Conservation (phyloP, 1,284 basidiomycete species). For the Volvariella surrecta region DNA sequence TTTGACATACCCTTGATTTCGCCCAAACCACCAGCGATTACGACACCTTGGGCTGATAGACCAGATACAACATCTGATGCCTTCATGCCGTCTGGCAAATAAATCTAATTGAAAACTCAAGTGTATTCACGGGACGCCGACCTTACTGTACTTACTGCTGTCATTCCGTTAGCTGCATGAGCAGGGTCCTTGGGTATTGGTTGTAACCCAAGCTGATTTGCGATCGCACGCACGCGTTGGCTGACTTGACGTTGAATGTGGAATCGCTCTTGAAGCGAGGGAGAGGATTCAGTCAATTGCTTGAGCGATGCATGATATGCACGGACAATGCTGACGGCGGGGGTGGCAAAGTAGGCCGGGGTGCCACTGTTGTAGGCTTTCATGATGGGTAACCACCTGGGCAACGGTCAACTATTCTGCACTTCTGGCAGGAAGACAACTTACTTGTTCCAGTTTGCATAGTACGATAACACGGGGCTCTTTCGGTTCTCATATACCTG, state of each 20-base stretch:
- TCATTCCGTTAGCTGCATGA: constrained; percentile 78
- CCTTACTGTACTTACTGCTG: constrained; percentile 38
- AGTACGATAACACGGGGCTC: constrained; percentile 68
- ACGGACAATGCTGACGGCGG: constrained; percentile 82
- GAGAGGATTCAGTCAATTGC: constrained; percentile 48
- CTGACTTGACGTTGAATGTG: constrained; percentile 61
- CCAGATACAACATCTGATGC: constrained; percentile 62
- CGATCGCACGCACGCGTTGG: constrained; percentile 57
- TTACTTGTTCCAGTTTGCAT: constrained; percentile 75
- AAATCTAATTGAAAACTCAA: constrained; percentile 30
- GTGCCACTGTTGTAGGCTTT: constrained; percentile 61
- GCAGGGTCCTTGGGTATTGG: constrained; percentile 48
- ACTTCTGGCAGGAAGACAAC: constrained; percentile 6
- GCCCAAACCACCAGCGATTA: constrained; percentile 80
- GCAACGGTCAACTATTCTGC: background rate
- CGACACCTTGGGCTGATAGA: constrained; percentile 56
- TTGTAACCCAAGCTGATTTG: constrained; percentile 59
- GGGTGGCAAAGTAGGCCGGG: constrained; percentile 82
- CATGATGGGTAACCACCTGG: constrained; percentile 82
- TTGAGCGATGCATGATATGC: constrained; percentile 68
- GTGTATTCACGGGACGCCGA: background rate
- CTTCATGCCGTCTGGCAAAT: constrained; percentile 63
- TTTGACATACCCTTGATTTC: constrained; percentile 61
- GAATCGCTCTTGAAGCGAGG: constrained; percentile 71
- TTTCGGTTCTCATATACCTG: constrained; percentile 31